A percentile compares a stretch with the other conserved stretches of the same genome.
Evolutionary conservation across 1,284 basidiomycete species (phyloP).

Genomic region (Apiotrichum siamense): DNA sequence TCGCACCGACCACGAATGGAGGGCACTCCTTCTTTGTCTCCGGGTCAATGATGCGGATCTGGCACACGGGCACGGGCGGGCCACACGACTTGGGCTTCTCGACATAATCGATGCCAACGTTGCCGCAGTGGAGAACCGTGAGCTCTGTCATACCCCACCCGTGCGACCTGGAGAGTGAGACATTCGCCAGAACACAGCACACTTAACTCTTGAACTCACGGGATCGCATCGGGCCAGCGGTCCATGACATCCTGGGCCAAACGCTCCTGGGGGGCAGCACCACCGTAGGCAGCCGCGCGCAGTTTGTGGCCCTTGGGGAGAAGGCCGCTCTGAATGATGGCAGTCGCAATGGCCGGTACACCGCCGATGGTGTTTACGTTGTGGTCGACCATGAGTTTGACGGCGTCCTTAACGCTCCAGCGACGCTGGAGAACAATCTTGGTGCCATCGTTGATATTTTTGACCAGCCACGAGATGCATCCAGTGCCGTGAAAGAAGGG

Average conservation of each 20-base stretch:
- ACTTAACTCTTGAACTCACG: background rate
- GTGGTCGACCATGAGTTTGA: slow-evolving; percentile 28
- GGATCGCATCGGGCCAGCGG: slow-evolving; percentile 28
- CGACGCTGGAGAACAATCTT: slow-evolving; percentile 34
- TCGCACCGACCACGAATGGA: slow-evolving; percentile 24
- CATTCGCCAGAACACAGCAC: slow-evolving; percentile 26
- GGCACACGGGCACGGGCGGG: slow-evolving; percentile 31
- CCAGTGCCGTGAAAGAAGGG: slow-evolving; percentile 45
- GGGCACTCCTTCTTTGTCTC: slow-evolving; percentile 22
- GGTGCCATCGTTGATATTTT: slow-evolving; percentile 28
- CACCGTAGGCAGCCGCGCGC: slow-evolving; percentile 38
- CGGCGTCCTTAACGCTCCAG: slow-evolving; percentile 33
- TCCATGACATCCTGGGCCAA: slow-evolving; percentile 23
- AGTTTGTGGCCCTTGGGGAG: slow-evolving; percentile 22
- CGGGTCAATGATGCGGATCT: slow-evolving; percentile 31
- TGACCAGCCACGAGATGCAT: slow-evolving; percentile 37
- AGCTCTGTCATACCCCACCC: slow-evolving; percentile 41
- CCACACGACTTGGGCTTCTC: slow-evolving; percentile 14
- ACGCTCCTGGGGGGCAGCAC: slow-evolving; percentile 32
- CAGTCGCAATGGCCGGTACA: slow-evolving; percentile 37
- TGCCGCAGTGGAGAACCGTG: slow-evolving; percentile 32
- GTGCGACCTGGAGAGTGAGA: too few relatives aligned
- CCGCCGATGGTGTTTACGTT: slow-evolving; percentile 37
- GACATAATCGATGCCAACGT: slow-evolving; percentile 32
- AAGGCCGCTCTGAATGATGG: slow-evolving; percentile 29